phyloP scores from a whole-genome alignment of 2,329 filamentous ascomycete genomes.

The Hymenoscyphus scutula region DNA sequence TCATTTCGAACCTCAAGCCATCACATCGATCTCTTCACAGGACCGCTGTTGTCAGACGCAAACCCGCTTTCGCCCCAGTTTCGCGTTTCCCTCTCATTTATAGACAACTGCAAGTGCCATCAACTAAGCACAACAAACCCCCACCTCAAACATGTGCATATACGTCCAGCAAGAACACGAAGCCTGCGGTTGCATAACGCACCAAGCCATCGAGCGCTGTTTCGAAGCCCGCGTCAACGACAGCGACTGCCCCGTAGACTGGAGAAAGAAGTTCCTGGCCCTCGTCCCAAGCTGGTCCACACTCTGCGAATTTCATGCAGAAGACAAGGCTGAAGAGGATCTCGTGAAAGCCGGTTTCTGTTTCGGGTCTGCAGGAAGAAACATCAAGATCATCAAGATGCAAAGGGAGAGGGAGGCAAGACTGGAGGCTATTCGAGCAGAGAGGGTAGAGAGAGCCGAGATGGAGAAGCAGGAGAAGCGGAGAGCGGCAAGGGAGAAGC shows the following conservation, averaged over 20 bases:
- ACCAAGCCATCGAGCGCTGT: neutral
- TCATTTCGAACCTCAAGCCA: neutral
- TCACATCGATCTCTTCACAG: neutral
- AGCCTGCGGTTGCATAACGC: neutral
- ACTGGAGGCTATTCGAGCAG: neutral
- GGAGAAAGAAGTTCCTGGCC: neutral
- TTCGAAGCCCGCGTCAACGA: neutral
- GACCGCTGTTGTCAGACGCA: neutral
- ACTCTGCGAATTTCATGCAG: slow-evolving; percentile 1
- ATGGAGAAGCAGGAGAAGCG: neutral
- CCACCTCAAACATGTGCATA: neutral
- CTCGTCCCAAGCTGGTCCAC: neutral
- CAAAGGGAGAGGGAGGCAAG: neutral
- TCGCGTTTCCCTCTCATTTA: neutral
- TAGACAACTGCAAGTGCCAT: neutral
- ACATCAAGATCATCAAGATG: neutral
- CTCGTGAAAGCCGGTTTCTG: neutral
- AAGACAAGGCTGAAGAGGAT: neutral
- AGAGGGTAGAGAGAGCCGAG: neutral
- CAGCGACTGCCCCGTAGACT: neutral
- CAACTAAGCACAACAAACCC: neutral
- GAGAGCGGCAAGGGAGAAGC: neutral
- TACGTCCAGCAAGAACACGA: neutral
- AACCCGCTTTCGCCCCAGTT: neutral
- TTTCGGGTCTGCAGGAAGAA: neutral